Evolutionary conservation across 768 basidiomycete genomes (phyloP), one percentile per base, ranked within the genome.

Genomic region (Agaricus subrufescens): DNA sequence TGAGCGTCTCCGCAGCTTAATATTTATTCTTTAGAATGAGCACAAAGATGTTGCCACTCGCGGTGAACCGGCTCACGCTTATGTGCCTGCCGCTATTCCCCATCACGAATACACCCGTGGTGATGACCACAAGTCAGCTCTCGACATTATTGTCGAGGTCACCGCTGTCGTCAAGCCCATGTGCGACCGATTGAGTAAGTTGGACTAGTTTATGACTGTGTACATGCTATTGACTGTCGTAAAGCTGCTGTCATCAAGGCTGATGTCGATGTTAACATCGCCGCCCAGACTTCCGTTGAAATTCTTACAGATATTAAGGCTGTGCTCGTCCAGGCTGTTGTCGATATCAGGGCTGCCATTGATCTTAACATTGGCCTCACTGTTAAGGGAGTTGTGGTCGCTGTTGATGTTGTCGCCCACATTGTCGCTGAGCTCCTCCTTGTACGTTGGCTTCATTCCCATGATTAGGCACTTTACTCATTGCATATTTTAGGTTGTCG

Each of bases 301-400:
- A 52, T 64, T 31, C 48, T 64, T 25, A 47, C 44, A 0, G 52
- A 64, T 10, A 58, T 65, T 30, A n/a, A 58, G 45, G 42, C 5
- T 19, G 23, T 56, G 29, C 30, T 66, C n/a, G 15, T 23, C 31
- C 40, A 14, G 4, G 63, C 59, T 27, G 34, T 56, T 23, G 51
- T 9, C 9, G 47, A 52, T 15, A 54, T 65, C 27, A 47, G 65
- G 50, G 54, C 58, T 26, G 56, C 56, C 3, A 46, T 40, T 14
- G 46, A 62, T n/a, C 11, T 52, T 11, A 58, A 53, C 1, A 49
- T 46, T 9, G 49, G 58, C 34, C 61, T 65, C 23, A 3, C 39
- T 27, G 40, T 42, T 5, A 46, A 34, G 3, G 63, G 64, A n/a
- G 46, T 57, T 19, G 54, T 60, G n/a, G 39, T 63, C 26, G 26